These are phyloP conservation scores for Glycyrrhiza uralensis DNA, from an alignment of 306 rosid genomes.

Conservation along the genomic window DNA sequence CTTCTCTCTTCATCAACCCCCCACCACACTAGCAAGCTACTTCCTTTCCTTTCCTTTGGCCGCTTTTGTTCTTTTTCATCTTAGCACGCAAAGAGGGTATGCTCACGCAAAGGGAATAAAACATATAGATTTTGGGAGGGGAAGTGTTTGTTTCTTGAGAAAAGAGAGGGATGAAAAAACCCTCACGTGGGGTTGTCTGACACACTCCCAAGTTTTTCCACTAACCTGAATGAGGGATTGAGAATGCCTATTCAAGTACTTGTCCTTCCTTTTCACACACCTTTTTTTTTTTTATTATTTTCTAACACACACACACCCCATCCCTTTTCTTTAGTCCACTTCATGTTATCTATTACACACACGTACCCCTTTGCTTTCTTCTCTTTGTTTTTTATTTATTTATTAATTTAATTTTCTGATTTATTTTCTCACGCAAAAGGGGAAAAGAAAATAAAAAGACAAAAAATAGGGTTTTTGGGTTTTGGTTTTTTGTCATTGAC, in stretches of 20 bases:
- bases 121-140: constrained; percentile 2
- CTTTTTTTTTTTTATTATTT: too few relatives aligned
- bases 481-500: constrained; percentile 24
- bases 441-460: not conserved
- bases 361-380: constrained; percentile 17
- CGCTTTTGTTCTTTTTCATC: constrained; percentile 32
- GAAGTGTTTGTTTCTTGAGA: constrained; percentile 34
- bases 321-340: constrained; percentile 27
- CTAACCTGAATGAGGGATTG: constrained; percentile 30
- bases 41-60: constrained; percentile 16
- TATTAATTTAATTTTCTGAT: not conserved
- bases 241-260: constrained; percentile 24
- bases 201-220: constrained; percentile 12
- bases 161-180: constrained; percentile 20
- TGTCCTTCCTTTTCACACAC: constrained; percentile 35
- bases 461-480: not conserved
- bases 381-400: not conserved
- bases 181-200: constrained; percentile 59
- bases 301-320: constrained; percentile 33
- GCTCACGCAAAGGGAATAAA: constrained; percentile 43
- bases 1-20: constrained; percentile 19
- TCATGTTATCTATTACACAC: constrained; percentile 28
- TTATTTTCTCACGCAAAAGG: constrained; percentile 37
- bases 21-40: constrained; percentile 31
- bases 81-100: constrained; percentile 38